Evolutionary conservation across 139 green algal species (phyloP), one percentile per base, ranked within the genome.

Genomic region (Dunaliella primolecta): DNA sequence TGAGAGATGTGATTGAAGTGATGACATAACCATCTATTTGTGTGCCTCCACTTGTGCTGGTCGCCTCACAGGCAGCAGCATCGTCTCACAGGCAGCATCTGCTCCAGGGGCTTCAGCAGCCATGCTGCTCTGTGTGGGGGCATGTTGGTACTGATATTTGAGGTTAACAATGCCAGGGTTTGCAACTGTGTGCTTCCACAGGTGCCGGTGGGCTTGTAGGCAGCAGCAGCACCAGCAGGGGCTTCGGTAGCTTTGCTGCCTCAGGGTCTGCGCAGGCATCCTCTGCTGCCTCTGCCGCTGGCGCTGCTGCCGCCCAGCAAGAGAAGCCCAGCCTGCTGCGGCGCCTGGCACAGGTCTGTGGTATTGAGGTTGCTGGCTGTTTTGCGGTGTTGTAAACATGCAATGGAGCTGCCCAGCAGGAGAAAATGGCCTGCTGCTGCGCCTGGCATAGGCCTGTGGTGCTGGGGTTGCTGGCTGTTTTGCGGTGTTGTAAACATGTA

Each of bases 41-140:
- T n/a, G n/a, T n/a, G n/a, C n/a, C n/a, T n/a, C n/a, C n/a, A n/a
- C 75, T 84, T 83, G 86, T 71, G 74, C 78, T 36, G 81, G 83
- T 15, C 64, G 38, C 32, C 38, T 90, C 30, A 74, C 75, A 15
- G 56, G 1, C 36, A 78, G 80, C 75, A 86, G 46, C 38, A n/a
- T 15, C 64, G 38, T 25, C 38, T 90, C 30, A 74, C 75, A 15
- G 56, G 1, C 36, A 78, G 80, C 75, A 86, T 35, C 38, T n/a
- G n/a, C n/a, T n/a, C n/a, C n/a, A 83, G 80, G 75, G 64, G 30
- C 76, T 80, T 84, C 27, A 71, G 83, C 83, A 80, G 56, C 25
- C 78, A 88, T n/a, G 55, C 83, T 21, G n/a, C n/a, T n/a, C n/a
- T n/a, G n/a, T n/a, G n/a, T n/a, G n/a, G n/a, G n/a, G n/a, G n/a